Conservation (phyloP, 225 moss, liverwort and hornwort species). For the Climacium dendroides region DNA sequence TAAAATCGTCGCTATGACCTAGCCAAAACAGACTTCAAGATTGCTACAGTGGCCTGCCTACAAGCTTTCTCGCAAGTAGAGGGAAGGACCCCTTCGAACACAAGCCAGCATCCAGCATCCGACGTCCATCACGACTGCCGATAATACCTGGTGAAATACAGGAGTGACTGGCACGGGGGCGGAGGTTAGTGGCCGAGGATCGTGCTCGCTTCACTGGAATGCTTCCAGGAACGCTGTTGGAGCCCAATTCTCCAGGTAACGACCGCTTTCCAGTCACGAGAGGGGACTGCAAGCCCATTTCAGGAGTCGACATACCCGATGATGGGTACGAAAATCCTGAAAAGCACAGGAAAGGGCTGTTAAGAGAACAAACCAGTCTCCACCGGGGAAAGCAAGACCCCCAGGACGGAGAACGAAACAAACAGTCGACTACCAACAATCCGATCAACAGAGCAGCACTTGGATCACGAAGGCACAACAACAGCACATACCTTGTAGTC, state of each 20-base stretch:
- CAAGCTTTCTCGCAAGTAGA: neutral
- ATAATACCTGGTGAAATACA: conserved; percentile 35
- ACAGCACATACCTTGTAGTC: neutral
- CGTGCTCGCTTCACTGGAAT: conserved; percentile 84
- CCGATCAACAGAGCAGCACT: neutral
- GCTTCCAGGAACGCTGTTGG: conserved; percentile 32
- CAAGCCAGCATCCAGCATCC: neutral
- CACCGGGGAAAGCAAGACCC: neutral
- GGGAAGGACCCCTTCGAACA: neutral
- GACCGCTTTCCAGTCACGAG: conserved; percentile 58
- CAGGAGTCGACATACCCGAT: conserved; percentile 27
- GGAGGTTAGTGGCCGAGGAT: conserved; percentile 33
- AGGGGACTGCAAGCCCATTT: conserved; percentile 45
- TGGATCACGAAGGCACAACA: neutral
- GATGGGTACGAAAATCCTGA: conserved; percentile 34
- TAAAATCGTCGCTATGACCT: neutral
- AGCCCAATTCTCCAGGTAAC: conserved; percentile 21
- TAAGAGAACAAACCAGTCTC: neutral
- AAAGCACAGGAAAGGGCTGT: neutral
- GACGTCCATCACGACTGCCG: neutral
- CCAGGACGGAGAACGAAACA: neutral
- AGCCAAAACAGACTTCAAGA: neutral
- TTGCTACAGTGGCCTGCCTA: neutral
- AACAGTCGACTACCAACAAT: neutral
- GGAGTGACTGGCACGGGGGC: conserved; percentile 22